These are phyloP conservation scores for Exophiala sp. DNA, from an alignment of 2,329 filamentous ascomycete genomes.

Conservation along the genomic window DNA sequence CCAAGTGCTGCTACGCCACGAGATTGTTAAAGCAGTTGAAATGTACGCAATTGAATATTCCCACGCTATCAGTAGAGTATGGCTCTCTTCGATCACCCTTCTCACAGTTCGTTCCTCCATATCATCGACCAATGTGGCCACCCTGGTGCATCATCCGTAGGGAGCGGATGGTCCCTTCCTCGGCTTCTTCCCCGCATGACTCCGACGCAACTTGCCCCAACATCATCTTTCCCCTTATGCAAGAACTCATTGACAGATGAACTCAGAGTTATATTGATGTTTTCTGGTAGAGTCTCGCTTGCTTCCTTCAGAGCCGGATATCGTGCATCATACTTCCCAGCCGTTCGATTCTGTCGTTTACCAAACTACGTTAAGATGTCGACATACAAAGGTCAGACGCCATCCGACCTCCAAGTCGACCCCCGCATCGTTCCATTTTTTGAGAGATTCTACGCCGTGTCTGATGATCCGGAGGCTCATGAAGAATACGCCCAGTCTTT, in stretches of 20 bases:
- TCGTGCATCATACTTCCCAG: too few relatives aligned
- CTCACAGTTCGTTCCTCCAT: not conserved
- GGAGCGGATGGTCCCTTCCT: not conserved
- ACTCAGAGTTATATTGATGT: too few relatives aligned
- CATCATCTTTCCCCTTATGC: too few relatives aligned
- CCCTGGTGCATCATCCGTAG: not conserved
- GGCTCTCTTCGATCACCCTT: too few relatives aligned
- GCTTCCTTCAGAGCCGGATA: too few relatives aligned
- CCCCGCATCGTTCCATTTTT: conserved; percentile 27
- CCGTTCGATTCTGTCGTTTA: too few relatives aligned
- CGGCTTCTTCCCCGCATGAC: not conserved
- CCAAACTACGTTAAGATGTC: conserved; percentile 7
- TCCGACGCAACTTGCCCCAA: not conserved
- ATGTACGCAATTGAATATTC: too few relatives aligned
- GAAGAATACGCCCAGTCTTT: conserved; percentile 49
- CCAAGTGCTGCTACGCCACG: not conserved
- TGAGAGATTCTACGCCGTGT: conserved; percentile 29
- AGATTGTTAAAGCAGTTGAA: not conserved
- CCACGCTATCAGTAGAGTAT: not conserved
- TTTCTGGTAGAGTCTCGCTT: too few relatives aligned
- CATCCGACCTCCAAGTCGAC: conserved; percentile 13
- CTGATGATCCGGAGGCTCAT: conserved; percentile 44
- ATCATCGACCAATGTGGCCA: not conserved
- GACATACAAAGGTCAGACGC: conserved; percentile 20
- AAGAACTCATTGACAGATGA: too few relatives aligned